These are phyloP conservation scores for Eustoma russellianum DNA, from an alignment of 257 asterid genomes.

Conservation along the genomic window DNA sequence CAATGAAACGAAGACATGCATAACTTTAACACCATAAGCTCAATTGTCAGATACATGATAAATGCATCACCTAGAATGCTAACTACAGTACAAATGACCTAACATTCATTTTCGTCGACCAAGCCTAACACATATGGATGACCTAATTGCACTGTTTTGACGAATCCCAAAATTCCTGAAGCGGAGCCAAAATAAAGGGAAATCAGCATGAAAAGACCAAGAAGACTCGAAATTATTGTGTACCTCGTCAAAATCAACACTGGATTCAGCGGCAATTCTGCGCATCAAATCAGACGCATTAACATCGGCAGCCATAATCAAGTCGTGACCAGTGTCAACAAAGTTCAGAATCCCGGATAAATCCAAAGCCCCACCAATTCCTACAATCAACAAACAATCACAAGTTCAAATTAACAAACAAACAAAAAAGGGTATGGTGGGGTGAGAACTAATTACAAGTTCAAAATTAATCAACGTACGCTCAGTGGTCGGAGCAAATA, in stretches of 20 bases:
- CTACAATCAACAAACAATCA: conserved; percentile 17
- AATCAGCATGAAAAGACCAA: background rate
- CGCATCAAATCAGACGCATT: conserved; percentile 69
- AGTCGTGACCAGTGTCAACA: conserved; percentile 78
- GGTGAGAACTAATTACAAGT: background rate
- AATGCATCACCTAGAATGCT: no score
- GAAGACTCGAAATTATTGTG: background rate
- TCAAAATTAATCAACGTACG: conserved; percentile 28
- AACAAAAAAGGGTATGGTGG: background rate
- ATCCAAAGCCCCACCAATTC: conserved; percentile 76
- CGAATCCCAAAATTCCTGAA: background rate
- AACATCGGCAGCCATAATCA: conserved; percentile 69
- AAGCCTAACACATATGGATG: no score
- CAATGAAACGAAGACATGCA: no score
- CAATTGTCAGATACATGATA: no score
- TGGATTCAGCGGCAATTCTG: conserved; percentile 20
- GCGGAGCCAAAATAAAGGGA: background rate
- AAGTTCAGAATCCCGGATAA: conserved; percentile 61
- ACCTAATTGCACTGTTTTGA: no score
- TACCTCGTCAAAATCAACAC: conserved; percentile 26
- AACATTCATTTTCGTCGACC: no score
- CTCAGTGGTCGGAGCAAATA: conserved; percentile 54
- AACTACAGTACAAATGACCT: no score
- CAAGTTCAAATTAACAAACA: background rate
- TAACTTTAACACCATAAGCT: no score